Base-by-base conservation (phyloP, 1,139 yeast genomes). In the Yamadazyma oceani region DNA sequence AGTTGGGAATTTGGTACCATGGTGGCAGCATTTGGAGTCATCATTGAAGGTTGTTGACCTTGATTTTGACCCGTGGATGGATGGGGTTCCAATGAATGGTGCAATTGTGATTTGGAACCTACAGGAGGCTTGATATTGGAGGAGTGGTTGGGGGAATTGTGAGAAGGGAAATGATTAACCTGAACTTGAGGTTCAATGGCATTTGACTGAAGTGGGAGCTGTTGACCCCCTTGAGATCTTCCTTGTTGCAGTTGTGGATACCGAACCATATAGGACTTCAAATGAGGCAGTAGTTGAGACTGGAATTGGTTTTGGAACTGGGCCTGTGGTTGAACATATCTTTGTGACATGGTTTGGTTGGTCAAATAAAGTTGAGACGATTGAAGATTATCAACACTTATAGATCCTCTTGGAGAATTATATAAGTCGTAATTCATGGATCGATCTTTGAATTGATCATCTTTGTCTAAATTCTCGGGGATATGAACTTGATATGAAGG, bases 331-430 rank as follows among this genome's bases (percentile, higher is more conserved):
- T 25, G 35, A 13, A 3, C 14, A 26, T 16, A 19, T 17, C n/a
- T 14, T 16, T 31, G 34, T 5, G 16, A 24, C 5, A 11, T 6
- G 5, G 26, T 12, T 24, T 24, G n/a, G n/a, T 5, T 6, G 6
- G 26, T 6, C 5, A 12, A 11, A 24, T 24, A 24, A 11, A 24
- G 5, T 12, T 5, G 23, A 8, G 23, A 10, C 23, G 23, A 21
- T 10, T 21, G 23, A 7, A 26, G 5, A 30, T 19, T 23, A 30
- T 21, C 33, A 19, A 30, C 24, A 30, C 9, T 31, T 14, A 31
- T 12, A 5, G 26, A 24, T 6, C 15, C 13, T 13, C 13, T 26
- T 7, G 28, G 28, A 14, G 28, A 26, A 26, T 13, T 26, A 14
- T 26, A 26, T 5, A 26, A 12, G 5, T 26, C 28, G 16, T 27